These are phyloP conservation scores for Cymodocea nodosa DNA, from an alignment of 116 monocot genomes.

Conservation along the genomic window DNA sequence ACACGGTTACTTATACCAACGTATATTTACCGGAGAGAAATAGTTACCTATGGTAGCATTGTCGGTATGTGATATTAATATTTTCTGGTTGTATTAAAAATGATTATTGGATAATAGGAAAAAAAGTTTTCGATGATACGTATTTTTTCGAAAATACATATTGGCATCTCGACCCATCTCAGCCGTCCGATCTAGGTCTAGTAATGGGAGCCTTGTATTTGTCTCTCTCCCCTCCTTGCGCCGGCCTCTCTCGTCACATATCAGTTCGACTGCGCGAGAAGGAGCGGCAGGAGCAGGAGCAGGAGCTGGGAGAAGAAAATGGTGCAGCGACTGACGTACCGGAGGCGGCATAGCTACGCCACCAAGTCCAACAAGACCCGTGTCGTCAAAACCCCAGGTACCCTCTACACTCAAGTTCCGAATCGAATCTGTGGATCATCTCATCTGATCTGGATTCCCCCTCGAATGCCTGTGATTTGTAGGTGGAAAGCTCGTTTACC, in stretches of 20 bases:
- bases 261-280: background rate
- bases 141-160: background rate
- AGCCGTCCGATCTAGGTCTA: background rate
- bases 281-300: too few relatives aligned
- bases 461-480: background rate
- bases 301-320: slow-evolving; percentile 22
- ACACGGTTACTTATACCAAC: too few relatives aligned
- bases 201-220: background rate
- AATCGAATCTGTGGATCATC: too few relatives aligned
- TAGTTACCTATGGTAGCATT: too few relatives aligned
- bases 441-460: too few relatives aligned
- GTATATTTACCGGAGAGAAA: too few relatives aligned
- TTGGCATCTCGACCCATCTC: background rate
- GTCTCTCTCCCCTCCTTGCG: background rate
- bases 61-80: too few relatives aligned
- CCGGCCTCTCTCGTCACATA: background rate
- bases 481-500: slow-evolving; percentile 25
- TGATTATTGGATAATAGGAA: too few relatives aligned
- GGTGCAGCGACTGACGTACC: slow-evolving; percentile 87
- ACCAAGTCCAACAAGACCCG: slow-evolving; percentile 88
- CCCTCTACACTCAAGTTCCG: too few relatives aligned
- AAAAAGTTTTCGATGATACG: background rate
- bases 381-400: slow-evolving; percentile 88
- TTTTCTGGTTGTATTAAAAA: too few relatives aligned
- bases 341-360: slow-evolving; percentile 89